Conservation (phyloP, 345 rosid genomes). For the Gossypium bickii region DNA sequence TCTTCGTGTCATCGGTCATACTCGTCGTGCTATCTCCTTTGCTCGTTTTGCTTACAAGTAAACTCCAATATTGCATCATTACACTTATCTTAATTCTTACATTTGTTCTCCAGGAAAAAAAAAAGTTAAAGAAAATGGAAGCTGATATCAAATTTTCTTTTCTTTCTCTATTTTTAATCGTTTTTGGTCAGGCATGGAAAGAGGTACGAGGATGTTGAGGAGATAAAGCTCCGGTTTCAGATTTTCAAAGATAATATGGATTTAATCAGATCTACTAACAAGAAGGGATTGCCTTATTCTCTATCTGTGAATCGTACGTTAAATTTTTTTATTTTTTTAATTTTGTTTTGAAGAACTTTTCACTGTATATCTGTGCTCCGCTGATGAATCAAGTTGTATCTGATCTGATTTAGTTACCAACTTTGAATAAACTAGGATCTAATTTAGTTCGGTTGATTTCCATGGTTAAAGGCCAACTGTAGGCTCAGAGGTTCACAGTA, state of each 20-base stretch:
- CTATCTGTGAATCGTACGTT: conserved; percentile 71
- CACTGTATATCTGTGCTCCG: not conserved
- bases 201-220: conserved; percentile 59
- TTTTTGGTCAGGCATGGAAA: conserved; percentile 53
- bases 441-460: not conserved
- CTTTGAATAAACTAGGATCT: not conserved
- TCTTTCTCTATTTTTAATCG: no score
- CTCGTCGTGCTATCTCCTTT: conserved; percentile 56
- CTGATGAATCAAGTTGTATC: not conserved
- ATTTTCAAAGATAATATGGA: conserved; percentile 68
- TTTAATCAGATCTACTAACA: conserved; percentile 74
- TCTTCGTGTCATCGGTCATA: conserved; percentile 51
- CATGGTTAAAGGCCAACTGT: not conserved
- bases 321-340: no score
- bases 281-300: conserved; percentile 52
- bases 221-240: conserved; percentile 63
- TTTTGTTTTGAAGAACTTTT: not conserved
- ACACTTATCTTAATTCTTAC: not conserved
- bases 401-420: not conserved
- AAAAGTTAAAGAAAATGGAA: not conserved
- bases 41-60: conserved; percentile 75
- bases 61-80: not conserved
- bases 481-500: not conserved
- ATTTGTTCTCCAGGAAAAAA: not conserved
- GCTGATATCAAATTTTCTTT: not conserved